A percentile compares a stretch with the other conserved stretches of the same genome.
Conservation (phyloP, 164 flowering plant species). For the Stephania cephalantha region DNA sequence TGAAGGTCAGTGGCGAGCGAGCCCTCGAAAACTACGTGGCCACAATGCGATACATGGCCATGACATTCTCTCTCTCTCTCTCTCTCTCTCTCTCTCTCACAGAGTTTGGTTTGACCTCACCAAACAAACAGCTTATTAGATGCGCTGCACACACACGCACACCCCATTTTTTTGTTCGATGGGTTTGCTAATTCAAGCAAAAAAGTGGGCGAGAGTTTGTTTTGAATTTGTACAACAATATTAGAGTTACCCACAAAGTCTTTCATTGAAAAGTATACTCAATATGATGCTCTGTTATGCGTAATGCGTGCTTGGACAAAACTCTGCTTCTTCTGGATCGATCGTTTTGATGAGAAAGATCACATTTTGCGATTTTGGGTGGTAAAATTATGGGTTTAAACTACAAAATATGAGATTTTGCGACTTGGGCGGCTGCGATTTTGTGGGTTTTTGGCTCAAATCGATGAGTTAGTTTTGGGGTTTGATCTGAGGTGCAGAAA, state of each 20-base stretch:
- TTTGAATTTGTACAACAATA: not conserved
- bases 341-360: constrained; percentile 13
- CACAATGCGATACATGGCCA: not conserved
- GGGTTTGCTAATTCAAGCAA: not conserved
- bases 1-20: not conserved
- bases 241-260: not conserved
- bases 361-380: not conserved
- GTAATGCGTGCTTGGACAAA: constrained; percentile 59
- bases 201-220: not conserved
- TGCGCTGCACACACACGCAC: not conserved
- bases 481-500: not conserved
- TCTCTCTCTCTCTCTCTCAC: not conserved
- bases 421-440: not conserved
- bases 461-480: not conserved
- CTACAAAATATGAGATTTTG: constrained; percentile 4
- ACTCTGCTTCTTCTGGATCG: constrained; percentile 22
- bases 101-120: not conserved
- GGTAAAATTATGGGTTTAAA: constrained; percentile 7
- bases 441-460: constrained; percentile 1
- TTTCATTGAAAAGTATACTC: constrained; percentile 48
- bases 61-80: not conserved
- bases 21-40: not conserved
- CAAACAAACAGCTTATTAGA: not conserved
- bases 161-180: not conserved
- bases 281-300: constrained; percentile 36